Evolutionary conservation across 1,284 basidiomycete genomes (phyloP).

Genomic region (Psilocybe mexicana): DNA sequence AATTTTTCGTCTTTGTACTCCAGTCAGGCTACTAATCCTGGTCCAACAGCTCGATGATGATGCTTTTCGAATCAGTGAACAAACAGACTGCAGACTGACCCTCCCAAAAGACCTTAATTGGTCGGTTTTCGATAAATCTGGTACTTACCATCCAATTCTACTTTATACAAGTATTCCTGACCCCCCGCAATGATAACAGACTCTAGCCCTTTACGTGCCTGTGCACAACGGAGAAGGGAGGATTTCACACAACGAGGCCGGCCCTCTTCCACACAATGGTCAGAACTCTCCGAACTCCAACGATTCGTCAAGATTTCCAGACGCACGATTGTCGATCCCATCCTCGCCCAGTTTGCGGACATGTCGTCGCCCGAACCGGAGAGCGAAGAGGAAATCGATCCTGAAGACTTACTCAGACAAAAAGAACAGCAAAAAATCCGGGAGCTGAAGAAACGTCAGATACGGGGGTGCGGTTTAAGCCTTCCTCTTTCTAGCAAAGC

Average conservation of each 20-base stretch:
- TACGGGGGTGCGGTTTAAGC: slow-evolving; percentile 36
- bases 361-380: slow-evolving; percentile 42
- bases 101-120: slow-evolving; percentile 52
- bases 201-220: slow-evolving; percentile 43
- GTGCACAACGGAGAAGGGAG: slow-evolving; percentile 38
- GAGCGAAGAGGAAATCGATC: slow-evolving; percentile 37
- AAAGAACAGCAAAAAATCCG: slow-evolving; percentile 53
- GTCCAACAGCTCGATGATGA: slow-evolving; percentile 36
- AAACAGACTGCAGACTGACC: slow-evolving; percentile 37
- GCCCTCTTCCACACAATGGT: slow-evolving; percentile 41
- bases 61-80: slow-evolving; percentile 45
- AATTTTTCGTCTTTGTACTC: neutral
- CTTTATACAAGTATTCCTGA: neutral
- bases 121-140: slow-evolving; percentile 47
- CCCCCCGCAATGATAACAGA: slow-evolving; percentile 25
- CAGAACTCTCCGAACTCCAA: slow-evolving; percentile 61
- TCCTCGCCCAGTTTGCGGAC: slow-evolving; percentile 44
- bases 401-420: slow-evolving; percentile 41
- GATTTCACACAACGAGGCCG: slow-evolving; percentile 36
- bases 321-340: slow-evolving; percentile 58
- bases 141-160: slow-evolving; percentile 31
- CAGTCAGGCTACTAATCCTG: neutral
- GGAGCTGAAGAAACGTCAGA: slow-evolving; percentile 55
- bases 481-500: slow-evolving; percentile 23
- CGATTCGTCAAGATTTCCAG: slow-evolving; percentile 56